phyloP scores from a whole-genome alignment of 1,284 basidiomycete genomes.

The Blastosporella zonata region DNA sequence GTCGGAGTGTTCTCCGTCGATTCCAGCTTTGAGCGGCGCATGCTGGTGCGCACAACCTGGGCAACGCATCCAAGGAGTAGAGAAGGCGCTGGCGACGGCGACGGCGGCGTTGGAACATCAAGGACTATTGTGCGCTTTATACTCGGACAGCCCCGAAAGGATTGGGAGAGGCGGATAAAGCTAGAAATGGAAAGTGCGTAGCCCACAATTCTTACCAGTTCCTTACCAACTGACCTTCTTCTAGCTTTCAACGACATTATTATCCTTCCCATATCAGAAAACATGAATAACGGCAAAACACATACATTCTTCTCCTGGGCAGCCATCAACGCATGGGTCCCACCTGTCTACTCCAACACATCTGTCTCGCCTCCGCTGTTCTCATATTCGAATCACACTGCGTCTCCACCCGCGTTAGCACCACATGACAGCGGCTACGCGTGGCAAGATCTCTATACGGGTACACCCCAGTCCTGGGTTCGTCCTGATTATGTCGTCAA shows the following conservation, averaged over 20 bases:
- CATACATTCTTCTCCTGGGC: constrained; percentile 89
- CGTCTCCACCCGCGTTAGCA: constrained; percentile 54
- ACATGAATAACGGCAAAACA: constrained; percentile 91
- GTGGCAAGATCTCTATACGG: constrained; percentile 47
- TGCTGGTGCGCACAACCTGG: constrained; percentile 90
- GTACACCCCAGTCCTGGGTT: constrained; percentile 57
- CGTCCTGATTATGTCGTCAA: constrained; percentile 89
- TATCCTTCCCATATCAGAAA: constrained; percentile 81
- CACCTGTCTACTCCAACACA: constrained; percentile 58
- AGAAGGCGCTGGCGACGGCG: constrained; percentile 65
- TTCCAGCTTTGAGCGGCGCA: constrained; percentile 80
- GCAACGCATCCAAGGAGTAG: constrained; percentile 80
- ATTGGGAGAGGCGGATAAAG: constrained; percentile 77
- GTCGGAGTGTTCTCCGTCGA: constrained; percentile 93
- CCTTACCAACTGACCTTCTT: constrained; percentile 5
- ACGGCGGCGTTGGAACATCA: constrained; percentile 74
- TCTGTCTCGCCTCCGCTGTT: constrained; percentile 43
- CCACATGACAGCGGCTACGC: constrained; percentile 63
- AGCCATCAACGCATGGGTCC: constrained; percentile 87
- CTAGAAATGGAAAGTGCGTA: constrained; percentile 90
- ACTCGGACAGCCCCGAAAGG: constrained; percentile 80
- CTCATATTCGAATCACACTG: constrained; percentile 59
- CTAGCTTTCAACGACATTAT: constrained; percentile 88
- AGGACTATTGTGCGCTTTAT: constrained; percentile 91
- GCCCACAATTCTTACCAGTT: constrained; percentile 2